phyloP scores from a whole-genome alignment of 139 green algal species.

The Ostreobium quekettii region DNA sequence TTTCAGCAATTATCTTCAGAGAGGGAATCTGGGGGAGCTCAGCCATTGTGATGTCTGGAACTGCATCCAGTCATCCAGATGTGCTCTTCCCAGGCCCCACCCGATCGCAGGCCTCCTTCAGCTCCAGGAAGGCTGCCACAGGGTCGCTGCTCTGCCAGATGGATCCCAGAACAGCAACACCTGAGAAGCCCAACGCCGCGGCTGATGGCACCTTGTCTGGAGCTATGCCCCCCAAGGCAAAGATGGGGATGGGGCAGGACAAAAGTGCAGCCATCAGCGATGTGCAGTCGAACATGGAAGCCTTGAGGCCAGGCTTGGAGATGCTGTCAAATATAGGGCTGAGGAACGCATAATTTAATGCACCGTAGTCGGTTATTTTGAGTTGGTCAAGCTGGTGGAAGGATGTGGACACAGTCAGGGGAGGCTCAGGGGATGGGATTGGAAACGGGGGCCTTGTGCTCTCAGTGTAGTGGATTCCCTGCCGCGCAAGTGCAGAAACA shows the following conservation, averaged over 20 bases:
- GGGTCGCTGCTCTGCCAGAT: slow-evolving; percentile 37
- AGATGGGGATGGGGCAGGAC: slow-evolving; percentile 20
- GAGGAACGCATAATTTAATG: slow-evolving; percentile 44
- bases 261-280: slow-evolving; percentile 16
- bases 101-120: slow-evolving; percentile 4
- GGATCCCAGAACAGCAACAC: slow-evolving; percentile 36
- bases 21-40: too few species aligned
- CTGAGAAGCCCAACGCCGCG: slow-evolving; percentile 37
- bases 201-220: slow-evolving; percentile 19
- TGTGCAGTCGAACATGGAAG: slow-evolving; percentile 10
- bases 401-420: slow-evolving; percentile 20
- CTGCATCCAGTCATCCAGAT: too few species aligned
- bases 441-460: neutral
- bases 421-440: too few species aligned
- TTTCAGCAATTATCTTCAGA: too few species aligned
- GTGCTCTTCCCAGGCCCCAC: too few species aligned
- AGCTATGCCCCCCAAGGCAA: slow-evolving; percentile 41
- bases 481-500: neutral
- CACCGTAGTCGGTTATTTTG: slow-evolving; percentile 5
- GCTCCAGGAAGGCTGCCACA: slow-evolving; percentile 17
- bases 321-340: slow-evolving; percentile 50
- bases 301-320: slow-evolving; percentile 35
- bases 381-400: slow-evolving; percentile 22
- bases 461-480: slow-evolving; percentile 35
- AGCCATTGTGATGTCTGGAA: too few species aligned